Base-by-base conservation (phyloP, 495 filamentous ascomycete species). In the Margaritispora aquatica region DNA sequence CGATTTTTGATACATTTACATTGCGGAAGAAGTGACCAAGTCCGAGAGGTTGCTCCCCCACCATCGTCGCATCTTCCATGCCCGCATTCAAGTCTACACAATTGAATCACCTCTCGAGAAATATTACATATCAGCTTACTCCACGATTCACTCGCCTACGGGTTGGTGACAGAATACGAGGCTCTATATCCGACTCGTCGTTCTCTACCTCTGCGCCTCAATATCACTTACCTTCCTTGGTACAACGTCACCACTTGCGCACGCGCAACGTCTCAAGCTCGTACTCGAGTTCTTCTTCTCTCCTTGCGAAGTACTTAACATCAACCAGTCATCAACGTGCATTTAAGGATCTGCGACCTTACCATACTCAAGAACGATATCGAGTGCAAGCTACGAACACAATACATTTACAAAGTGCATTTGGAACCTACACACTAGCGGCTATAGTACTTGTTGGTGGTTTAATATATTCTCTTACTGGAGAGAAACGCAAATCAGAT, bases 291-390 rank as follows among this genome's bases (percentile, higher is more conserved):
- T 44, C 38, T 3, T 15, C 29, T 34, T 44, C 38, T 17, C 38
- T 44, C 13, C 7, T 44, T 44, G 38, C 38, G 38, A 44, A 44
- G 10, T n/a, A 2, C 19, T 44, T 17, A 3, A 44, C 17, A 8
- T 44, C 38, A 15, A 3, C 17, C 7, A n/a, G 11, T 17, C 19
- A n/a, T 38, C 85, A 10, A 29, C 21, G 38, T 31, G 23, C 38
- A 19, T 36, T 23, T 52, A 54, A 54, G 34, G 27, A 29, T 34
- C 23, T 27, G 22, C 36, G 44, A n/a, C 3, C 36, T 51, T 54
- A 26, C 17, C 11, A 9, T n/a, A 44, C 20, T 24, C 47, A 24
- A 17, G n/a, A n/a, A n/a, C n/a, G n/a, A n/a, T n/a, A n/a, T n/a
- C 47, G 21, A 23, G 11, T 22, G 9, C 47, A 24, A 2, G 7